phyloP scores from a whole-genome alignment of 192 early-diverging fungal species.

The Backusella mclennaniae region DNA sequence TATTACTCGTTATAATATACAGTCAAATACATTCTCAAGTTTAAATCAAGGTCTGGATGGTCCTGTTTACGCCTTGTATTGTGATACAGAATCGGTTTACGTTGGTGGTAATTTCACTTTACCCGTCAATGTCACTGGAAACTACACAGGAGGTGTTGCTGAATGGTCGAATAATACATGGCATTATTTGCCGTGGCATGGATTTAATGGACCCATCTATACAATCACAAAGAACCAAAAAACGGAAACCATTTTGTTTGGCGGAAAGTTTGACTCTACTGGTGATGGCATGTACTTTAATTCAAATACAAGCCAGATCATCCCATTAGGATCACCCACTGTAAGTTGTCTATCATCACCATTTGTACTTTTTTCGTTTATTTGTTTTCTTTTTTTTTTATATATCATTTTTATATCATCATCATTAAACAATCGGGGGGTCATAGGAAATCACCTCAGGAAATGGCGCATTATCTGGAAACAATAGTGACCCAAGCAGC shows the following conservation, averaged over 20 bases:
- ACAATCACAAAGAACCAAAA: slow-evolving; percentile 52
- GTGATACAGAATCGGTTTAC: slow-evolving; percentile 29
- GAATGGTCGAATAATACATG: slow-evolving; percentile 38
- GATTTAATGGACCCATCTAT: slow-evolving; percentile 65
- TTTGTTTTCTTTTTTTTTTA: neutral
- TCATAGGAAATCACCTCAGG: slow-evolving; percentile 43
- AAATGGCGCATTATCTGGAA: slow-evolving; percentile 42
- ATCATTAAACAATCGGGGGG: neutral
- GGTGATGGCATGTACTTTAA: slow-evolving; percentile 56
- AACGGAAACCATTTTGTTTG: slow-evolving; percentile 59
- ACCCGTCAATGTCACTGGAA: slow-evolving; percentile 15
- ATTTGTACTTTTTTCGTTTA: neutral
- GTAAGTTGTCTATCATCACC: slow-evolving; percentile 17
- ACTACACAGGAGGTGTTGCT: slow-evolving; percentile 16
- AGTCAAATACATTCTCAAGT: neutral
- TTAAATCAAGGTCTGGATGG: slow-evolving; percentile 33
- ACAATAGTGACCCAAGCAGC: slow-evolving; percentile 43
- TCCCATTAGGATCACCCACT: slow-evolving; percentile 43
- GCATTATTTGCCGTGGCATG: slow-evolving; percentile 60
- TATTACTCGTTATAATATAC: slow-evolving; percentile 21
- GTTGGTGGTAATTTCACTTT: slow-evolving; percentile 30
- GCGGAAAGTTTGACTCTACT: slow-evolving; percentile 66
- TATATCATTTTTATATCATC: neutral
- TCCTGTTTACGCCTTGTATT: slow-evolving; percentile 27
- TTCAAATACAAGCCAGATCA: slow-evolving; percentile 42